Evolutionary conservation across 2,329 filamentous ascomycete species (phyloP), one percentile per base, ranked within the genome.

Genomic region (Seiridium cupressi): DNA sequence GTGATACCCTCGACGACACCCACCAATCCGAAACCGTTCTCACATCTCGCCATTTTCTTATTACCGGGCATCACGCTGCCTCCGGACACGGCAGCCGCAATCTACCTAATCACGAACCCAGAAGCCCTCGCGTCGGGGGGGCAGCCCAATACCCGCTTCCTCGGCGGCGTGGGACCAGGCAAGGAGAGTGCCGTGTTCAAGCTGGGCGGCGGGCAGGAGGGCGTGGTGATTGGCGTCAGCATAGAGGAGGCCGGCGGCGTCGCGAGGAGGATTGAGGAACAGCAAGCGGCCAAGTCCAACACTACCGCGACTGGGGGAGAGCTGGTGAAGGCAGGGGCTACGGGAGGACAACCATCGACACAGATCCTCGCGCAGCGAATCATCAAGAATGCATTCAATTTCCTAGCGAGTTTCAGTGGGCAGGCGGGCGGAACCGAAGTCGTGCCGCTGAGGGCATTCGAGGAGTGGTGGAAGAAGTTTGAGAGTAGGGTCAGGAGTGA

Each of bases 391-490:
- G 95, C 94, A 11, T 99, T 98, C 76, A 97, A 99, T 76, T 98
- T 97, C 73, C 80, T 99, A 60, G 88, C 94, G 3, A 90, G 92
- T 68, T 98, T 96, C 79, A 91, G 89, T 61, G 86, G 87, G 44
- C 83, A 84, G 60, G 80, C 79, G 34, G 83, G 80, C 2, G 90
- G 90, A 0, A 85, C 90, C 51, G 94, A 98, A 73, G 90, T 96
- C 10, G 91, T 99, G 32, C 93, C 95, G n/a, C 77, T 99, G 64
- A 95, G 91, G 77, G 92, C 91, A 4, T 99, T 99, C 73, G 90
- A 96, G 77, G 92, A 96, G 61, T 99, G 96, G 95, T 99, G 96
- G 95, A 84, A 82, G 62, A 98, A 97, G 76, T 99, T 99, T 77
- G 94, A 99, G 79, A 85, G 86, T 62, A 89, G 88, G 71, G 84